Conservation (phyloP, 2,329 filamentous ascomycete genomes). For the Pseudogymnoascus verrucosus region DNA sequence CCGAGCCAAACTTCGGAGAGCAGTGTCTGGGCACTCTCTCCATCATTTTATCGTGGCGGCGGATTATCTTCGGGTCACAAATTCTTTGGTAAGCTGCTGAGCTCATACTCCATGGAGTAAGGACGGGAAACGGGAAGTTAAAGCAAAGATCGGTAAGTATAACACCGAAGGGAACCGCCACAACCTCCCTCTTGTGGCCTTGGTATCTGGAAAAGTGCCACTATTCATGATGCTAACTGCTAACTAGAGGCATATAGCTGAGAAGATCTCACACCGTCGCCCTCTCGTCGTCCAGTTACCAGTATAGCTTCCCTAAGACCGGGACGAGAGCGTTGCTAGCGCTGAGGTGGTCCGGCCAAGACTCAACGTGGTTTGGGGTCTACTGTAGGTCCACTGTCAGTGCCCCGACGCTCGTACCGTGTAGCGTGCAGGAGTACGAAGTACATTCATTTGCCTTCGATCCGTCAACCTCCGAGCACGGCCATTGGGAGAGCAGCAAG, state of each 20-base stretch:
- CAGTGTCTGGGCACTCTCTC: not conserved
- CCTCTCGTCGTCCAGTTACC: not conserved
- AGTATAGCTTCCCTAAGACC: not conserved
- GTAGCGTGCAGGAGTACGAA: not conserved
- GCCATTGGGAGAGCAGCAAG: not conserved
- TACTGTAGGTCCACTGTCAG: not conserved
- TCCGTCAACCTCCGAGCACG: not conserved
- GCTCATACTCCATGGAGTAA: not conserved
- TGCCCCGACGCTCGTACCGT: not conserved
- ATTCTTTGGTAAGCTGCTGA: not conserved
- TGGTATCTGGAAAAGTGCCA: not conserved
- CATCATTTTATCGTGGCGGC: not conserved
- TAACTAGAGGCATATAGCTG: not conserved
- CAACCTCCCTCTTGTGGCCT: not conserved
- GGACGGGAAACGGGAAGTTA: not conserved
- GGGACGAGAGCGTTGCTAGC: not conserved
- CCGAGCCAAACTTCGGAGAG: not conserved
- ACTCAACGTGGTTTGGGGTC: not conserved
- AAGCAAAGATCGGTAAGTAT: not conserved
- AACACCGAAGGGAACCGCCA: not conserved
- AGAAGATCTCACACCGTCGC: not conserved
- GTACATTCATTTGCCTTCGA: not conserved
- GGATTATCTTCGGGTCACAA: not conserved
- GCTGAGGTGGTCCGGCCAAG: constrained; percentile 1
- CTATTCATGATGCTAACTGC: not conserved